These are phyloP conservation scores for Aspergillus tubingensis DNA, from an alignment of 2,329 filamentous ascomycete species.

Conservation along the genomic window DNA sequence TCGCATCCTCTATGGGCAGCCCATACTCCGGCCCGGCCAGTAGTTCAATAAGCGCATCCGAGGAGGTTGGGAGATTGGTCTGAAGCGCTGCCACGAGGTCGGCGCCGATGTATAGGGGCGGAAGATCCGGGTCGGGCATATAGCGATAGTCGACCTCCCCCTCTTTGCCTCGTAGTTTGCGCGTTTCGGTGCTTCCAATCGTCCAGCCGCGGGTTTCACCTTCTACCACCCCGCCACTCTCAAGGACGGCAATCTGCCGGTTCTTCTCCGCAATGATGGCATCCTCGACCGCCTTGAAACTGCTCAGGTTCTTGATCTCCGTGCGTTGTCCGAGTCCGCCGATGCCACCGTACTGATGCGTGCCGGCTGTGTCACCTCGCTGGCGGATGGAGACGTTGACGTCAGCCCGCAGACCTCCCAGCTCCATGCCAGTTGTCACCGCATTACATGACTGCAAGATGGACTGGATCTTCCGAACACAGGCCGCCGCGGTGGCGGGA, in stretches of 20 bases:
- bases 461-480: slow-evolving; percentile 84
- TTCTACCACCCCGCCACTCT: slow-evolving; percentile 70
- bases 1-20: slow-evolving; percentile 78
- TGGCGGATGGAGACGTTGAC: slow-evolving; percentile 88
- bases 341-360: slow-evolving; percentile 58
- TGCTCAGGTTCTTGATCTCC: slow-evolving; percentile 96
- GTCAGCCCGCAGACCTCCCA: slow-evolving; percentile 85
- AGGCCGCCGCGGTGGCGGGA: slow-evolving; percentile 81
- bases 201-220: slow-evolving; percentile 95
- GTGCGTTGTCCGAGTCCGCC: slow-evolving; percentile 77
- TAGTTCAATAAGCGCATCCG: slow-evolving; percentile 68
- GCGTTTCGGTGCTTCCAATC: slow-evolving; percentile 78
- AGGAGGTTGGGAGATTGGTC: slow-evolving; percentile 66
- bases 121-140: slow-evolving; percentile 94
- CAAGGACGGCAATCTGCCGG: slow-evolving; percentile 78
- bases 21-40: slow-evolving; percentile 64
- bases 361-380: slow-evolving; percentile 50
- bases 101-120: slow-evolving; percentile 71
- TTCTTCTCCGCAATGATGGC: slow-evolving; percentile 89
- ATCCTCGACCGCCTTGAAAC: slow-evolving; percentile 92
- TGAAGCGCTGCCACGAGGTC: slow-evolving; percentile 68
- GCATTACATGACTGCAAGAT: slow-evolving; percentile 78
- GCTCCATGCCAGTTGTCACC: slow-evolving; percentile 89
- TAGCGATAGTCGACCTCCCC: slow-evolving; percentile 97
- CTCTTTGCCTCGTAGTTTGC: slow-evolving; percentile 83